Evolutionary conservation across 805 yeast genomes (phyloP).

Genomic region (Candida alai): DNA sequence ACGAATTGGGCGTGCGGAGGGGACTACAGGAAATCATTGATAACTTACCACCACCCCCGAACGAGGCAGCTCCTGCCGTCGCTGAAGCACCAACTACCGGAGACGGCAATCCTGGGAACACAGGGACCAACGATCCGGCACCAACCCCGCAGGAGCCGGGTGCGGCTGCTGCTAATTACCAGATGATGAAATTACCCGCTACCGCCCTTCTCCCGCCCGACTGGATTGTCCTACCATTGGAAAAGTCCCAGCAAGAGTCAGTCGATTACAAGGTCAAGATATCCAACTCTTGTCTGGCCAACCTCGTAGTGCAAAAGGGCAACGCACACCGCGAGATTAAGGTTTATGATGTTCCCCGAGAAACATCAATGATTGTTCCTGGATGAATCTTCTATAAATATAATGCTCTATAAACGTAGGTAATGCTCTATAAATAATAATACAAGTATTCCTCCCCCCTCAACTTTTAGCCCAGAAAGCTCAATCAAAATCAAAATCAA

Average conservation of each 20-base stretch:
- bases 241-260: conserved; percentile 8
- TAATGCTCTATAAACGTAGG: neutral
- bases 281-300: conserved; percentile 16
- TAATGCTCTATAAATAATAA: too few species aligned
- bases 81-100: neutral
- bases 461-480: too few species aligned
- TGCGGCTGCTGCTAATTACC: conserved; percentile 10
- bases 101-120: neutral
- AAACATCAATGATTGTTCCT: conserved; percentile 2
- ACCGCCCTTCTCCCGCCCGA: conserved; percentile 27
- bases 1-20: neutral
- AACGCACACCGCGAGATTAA: conserved; percentile 7
- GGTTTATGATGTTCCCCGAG: conserved; percentile 5
- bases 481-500: conserved; percentile 20
- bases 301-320: conserved; percentile 11
- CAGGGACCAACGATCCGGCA: neutral
- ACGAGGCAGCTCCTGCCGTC: neutral
- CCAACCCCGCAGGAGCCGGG: too few species aligned
- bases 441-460: too few species aligned
- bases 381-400: neutral
- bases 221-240: conserved; percentile 27
- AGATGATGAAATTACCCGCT: conserved; percentile 19
- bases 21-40: conserved; percentile 1
- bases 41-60: neutral
- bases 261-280: conserved; percentile 16